phyloP scores from a whole-genome alignment of 2,329 filamentous ascomycete genomes.

The Penicillium sp. region DNA sequence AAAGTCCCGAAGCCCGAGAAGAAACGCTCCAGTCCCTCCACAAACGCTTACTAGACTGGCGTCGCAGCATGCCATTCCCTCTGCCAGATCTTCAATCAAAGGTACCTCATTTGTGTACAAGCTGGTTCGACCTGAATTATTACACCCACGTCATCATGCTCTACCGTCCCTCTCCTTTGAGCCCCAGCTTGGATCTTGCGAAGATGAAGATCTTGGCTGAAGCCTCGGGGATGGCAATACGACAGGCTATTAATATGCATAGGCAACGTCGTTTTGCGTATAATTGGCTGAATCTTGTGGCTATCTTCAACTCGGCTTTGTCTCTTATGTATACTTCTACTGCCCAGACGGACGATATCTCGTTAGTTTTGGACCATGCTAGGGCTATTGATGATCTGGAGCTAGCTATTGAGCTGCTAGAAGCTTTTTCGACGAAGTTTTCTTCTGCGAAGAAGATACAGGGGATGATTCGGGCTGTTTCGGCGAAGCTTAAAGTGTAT shows the following conservation, averaged over 20 bases:
- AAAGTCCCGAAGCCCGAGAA: constrained; percentile 29
- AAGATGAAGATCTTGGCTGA: constrained; percentile 41
- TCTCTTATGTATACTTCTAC: constrained; percentile 48
- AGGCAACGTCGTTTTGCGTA: constrained; percentile 44
- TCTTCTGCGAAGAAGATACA: constrained; percentile 22
- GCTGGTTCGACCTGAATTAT: constrained; percentile 52
- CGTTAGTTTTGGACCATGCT: constrained; percentile 13
- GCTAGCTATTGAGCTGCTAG: constrained; percentile 20
- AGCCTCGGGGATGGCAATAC: constrained; percentile 46
- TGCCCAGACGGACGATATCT: constrained; percentile 34
- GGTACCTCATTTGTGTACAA: constrained; percentile 47
- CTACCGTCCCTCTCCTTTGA: constrained; percentile 48
- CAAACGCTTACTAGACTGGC: constrained; percentile 46
- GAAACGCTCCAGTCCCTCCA: constrained; percentile 38
- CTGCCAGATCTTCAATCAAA: constrained; percentile 39
- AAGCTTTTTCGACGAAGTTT: constrained; percentile 25
- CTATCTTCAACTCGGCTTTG: constrained; percentile 45
- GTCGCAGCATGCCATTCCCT: constrained; percentile 48
- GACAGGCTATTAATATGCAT: constrained; percentile 42
- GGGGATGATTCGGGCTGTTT: constrained; percentile 20
- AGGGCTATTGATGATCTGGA: constrained; percentile 22
- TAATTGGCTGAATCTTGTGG: constrained; percentile 46
- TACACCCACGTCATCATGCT: constrained; percentile 49
- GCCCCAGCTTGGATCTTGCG: constrained; percentile 36
- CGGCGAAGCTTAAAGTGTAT: constrained; percentile 5